Conservation (phyloP, 768 basidiomycete species). For the Lactarius sanguifluus region DNA sequence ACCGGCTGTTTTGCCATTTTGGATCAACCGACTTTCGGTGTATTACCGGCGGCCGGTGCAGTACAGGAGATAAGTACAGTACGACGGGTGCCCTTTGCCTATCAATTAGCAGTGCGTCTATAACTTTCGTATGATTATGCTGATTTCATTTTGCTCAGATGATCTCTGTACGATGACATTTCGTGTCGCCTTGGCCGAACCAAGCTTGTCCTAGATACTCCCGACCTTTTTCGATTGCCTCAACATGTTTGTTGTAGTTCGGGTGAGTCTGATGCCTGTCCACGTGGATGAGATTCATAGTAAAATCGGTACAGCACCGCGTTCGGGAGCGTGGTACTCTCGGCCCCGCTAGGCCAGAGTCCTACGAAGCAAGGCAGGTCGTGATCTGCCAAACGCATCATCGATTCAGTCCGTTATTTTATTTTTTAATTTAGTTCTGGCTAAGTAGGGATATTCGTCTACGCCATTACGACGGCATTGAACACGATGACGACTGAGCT, state of each 20-base stretch:
- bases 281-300: background rate
- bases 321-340: conserved; percentile 17
- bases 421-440: background rate
- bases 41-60: background rate
- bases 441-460: conserved; percentile 25
- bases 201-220: conserved; percentile 1
- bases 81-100: background rate
- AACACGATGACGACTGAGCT: conserved; percentile 14
- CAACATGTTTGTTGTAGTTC: conserved; percentile 15
- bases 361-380: conserved; percentile 25
- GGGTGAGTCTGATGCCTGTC: background rate
- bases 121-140: background rate
- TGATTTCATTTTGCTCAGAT: background rate
- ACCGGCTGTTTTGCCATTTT: conserved; percentile 21
- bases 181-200: background rate
- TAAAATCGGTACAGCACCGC: conserved; percentile 17
- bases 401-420: background rate
- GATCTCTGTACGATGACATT: conserved; percentile 14
- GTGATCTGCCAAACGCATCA: background rate
- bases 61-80: too few relatives aligned
- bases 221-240: conserved; percentile 19
- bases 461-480: conserved; percentile 25
- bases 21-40: background rate
- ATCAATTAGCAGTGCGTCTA: conserved; percentile 23
- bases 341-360: conserved; percentile 22